Evolutionary conservation across 2,329 filamentous ascomycete genomes (phyloP), one percentile per base, ranked within the genome.

Genomic region (Lachnellula arida): DNA sequence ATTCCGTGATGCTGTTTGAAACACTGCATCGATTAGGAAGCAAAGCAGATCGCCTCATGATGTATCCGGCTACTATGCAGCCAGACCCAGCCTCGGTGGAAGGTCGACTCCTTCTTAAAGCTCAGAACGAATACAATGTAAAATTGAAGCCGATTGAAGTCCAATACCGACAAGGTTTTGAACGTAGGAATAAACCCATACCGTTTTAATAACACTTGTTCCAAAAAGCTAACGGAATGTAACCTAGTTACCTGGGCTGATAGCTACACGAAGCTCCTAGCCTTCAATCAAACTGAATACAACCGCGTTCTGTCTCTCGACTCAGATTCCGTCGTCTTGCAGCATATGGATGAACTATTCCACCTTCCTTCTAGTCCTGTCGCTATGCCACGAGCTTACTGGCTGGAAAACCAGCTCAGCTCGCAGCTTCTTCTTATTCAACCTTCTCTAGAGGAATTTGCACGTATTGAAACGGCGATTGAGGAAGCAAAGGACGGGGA

Each of bases 241-340:
- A 19, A 25, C 42, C 34, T 8, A 53, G 60, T 49, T 4, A 82
- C 82, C 1, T 87, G 84, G 84, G 80, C 82, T 55, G 78, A 81
- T 37, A 83, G 81, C 1, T 82, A 82, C 63, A 85, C 83, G 19
- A 89, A 89, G 66, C 76, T 88, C 39, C 76, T 86, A 19, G 82
- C 84, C 1, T 89, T 87, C 65, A 84, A 84, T 55, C 81, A 87
- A 51, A 81, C 79, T 1, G 76, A 84, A 54, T 89, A 87, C 40
- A 46, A 49, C 3, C 40, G 40, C 15, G 50, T 57, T 8, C 35
- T 56, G 7, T 49, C 57, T 11, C 57, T 67, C 11, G 60, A 65
- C 51, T 65, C 63, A 3, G 61, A 64, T 28, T 52, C 61, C 6
- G 68, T 60, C 6, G 46, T 67, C n/a, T 40, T 66, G 1, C 68